A percentile compares a stretch with the other conserved stretches of the same genome.
Evolutionary conservation across 257 asterid genomes (phyloP).

Genomic region (Henckelia pumila): DNA sequence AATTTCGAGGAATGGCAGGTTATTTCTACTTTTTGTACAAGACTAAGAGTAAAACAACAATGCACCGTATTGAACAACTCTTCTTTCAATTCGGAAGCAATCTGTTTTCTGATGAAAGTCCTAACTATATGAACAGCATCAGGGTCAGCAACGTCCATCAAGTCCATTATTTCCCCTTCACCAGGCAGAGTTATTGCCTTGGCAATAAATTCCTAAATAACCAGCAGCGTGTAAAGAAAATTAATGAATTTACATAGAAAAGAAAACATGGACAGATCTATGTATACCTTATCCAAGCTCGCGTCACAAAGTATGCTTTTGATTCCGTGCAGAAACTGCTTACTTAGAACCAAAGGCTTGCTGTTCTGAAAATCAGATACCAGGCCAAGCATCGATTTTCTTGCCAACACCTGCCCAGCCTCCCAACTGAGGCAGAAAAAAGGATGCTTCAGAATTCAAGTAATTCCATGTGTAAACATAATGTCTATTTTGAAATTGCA

Average conservation of each 20-base stretch:
- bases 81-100: constrained; percentile 63
- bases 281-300: constrained; percentile 66
- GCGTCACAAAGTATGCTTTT: constrained; percentile 57
- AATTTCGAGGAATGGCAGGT: background rate
- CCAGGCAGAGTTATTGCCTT: constrained; percentile 84
- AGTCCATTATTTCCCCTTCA: constrained; percentile 80
- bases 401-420: constrained; percentile 74
- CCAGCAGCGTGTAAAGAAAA: constrained; percentile 5
- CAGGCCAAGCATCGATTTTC: constrained; percentile 73
- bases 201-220: constrained; percentile 70
- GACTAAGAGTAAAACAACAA: background rate
- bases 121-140: constrained; percentile 88
- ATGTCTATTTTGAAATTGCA: constrained; percentile 13
- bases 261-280: background rate
- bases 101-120: constrained; percentile 61
- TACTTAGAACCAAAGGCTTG: constrained; percentile 62
- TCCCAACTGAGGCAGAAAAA: constrained; percentile 59
- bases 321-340: constrained; percentile 64
- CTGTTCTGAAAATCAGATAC: constrained; percentile 70
- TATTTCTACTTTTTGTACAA: background rate
- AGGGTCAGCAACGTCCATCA: constrained; percentile 85
- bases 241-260: background rate
- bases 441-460: constrained; percentile 7
- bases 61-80: constrained; percentile 57
- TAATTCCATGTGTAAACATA: background rate